A percentile compares a stretch with the other conserved stretches of the same genome.
phyloP scores from a whole-genome alignment of 768 basidiomycete genomes.

The Mycena vulgaris region DNA sequence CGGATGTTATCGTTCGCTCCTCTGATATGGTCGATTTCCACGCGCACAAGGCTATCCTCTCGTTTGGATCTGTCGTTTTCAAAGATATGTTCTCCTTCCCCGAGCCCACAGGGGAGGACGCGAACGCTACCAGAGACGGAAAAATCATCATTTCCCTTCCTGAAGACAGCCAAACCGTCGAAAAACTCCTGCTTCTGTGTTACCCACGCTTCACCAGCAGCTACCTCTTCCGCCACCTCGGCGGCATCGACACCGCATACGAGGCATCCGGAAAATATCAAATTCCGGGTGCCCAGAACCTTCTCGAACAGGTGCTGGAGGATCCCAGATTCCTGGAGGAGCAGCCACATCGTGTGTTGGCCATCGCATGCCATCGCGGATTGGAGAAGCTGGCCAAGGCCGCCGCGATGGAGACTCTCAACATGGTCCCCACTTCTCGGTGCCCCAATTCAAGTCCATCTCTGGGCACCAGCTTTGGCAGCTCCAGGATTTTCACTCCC shows the following conservation, averaged over 20 bases:
- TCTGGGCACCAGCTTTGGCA: constrained; percentile 9
- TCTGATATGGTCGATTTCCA: constrained; percentile 55
- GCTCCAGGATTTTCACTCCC: constrained; percentile 12
- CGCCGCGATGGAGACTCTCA: constrained; percentile 30
- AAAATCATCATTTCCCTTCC: constrained; percentile 49
- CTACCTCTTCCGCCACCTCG: constrained; percentile 39
- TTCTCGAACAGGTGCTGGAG: constrained; percentile 27
- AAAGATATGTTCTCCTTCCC: constrained; percentile 46
- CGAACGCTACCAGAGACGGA: constrained; percentile 46
- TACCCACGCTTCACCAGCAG: constrained; percentile 45
- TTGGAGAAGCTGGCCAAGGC: constrained; percentile 12
- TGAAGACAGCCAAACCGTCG: constrained; percentile 50
- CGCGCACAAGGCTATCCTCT: constrained; percentile 59
- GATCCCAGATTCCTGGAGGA: constrained; percentile 23
- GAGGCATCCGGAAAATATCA: not conserved
- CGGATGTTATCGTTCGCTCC: constrained; percentile 59
- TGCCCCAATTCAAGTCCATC: constrained; percentile 19
- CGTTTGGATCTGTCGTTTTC: constrained; percentile 57
- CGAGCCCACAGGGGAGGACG: constrained; percentile 42
- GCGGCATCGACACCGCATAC: constrained; percentile 50
- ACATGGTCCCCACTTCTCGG: not conserved
- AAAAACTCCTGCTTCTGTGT: constrained; percentile 53
- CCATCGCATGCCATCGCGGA: constrained; percentile 39
- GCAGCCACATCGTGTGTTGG: constrained; percentile 40
- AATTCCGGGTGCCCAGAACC: constrained; percentile 31